Evolutionary conservation across 371 early-diverging fungal genomes (phyloP).

Genomic region (Homolaphlyctis polyrhiza): DNA sequence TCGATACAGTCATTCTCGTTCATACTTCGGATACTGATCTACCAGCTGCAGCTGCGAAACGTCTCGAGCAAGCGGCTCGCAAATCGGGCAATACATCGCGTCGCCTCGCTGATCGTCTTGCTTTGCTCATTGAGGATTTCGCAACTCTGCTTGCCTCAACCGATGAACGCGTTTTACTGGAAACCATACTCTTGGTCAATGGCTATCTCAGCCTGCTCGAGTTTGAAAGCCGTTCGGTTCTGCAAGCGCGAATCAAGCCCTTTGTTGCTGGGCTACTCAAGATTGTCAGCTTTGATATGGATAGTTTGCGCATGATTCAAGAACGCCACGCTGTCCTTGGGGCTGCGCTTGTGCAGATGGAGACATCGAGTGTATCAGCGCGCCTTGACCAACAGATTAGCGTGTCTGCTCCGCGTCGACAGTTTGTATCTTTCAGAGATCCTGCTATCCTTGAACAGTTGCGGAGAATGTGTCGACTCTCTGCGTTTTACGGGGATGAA

Average conservation of each 20-base stretch:
- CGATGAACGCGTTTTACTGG: constrained; percentile 39
- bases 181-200: constrained; percentile 32
- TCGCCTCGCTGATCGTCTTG: background rate
- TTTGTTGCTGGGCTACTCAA: constrained; percentile 40
- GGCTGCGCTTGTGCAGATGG: background rate
- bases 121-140: background rate
- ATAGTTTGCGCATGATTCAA: constrained; percentile 38
- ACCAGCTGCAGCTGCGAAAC: background rate
- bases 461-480: constrained; percentile 36
- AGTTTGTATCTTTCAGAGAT: constrained; percentile 39
- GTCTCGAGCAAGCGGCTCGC: background rate
- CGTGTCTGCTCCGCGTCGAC: constrained; percentile 34
- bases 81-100: background rate
- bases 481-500: constrained; percentile 45
- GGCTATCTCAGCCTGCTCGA: constrained; percentile 43
- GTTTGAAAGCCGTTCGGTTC: constrained; percentile 27
- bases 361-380: background rate
- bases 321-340: constrained; percentile 14
- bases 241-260: constrained; percentile 26
- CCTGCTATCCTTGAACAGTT: constrained; percentile 27
- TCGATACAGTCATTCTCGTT: constrained; percentile 40
- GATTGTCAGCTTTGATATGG: constrained; percentile 41
- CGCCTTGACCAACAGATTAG: background rate
- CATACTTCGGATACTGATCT: background rate
- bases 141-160: background rate